Percentiles rank a stretch among this genome's conserved stretches.
Conservation (phyloP, 441 rosid species). For the Omphalea diandra region DNA sequence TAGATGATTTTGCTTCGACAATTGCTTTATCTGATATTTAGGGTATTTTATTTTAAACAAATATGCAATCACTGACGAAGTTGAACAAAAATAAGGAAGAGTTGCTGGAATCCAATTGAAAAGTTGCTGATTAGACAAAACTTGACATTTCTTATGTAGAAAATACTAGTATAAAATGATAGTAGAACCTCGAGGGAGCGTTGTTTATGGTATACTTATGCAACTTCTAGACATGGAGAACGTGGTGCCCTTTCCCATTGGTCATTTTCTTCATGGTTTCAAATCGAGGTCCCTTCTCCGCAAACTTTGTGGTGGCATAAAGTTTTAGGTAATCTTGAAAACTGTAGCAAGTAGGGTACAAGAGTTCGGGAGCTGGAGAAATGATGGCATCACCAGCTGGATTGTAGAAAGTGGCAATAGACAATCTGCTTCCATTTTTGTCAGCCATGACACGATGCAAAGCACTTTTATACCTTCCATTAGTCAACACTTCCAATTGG, state of each 20-base stretch:
- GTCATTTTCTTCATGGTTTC: constrained; percentile 59
- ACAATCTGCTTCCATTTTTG: constrained; percentile 71
- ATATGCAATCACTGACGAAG: no score
- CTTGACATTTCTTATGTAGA: neutral
- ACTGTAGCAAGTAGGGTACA: constrained; percentile 52
- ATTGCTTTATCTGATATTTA: neutral
- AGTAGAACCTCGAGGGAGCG: neutral
- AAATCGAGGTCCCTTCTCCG: constrained; percentile 60
- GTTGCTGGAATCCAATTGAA: neutral
- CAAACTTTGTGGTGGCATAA: constrained; percentile 44
- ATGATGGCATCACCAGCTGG: constrained; percentile 75
- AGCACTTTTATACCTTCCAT: constrained; percentile 70
- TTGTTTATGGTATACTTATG: neutral
- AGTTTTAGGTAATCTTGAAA: constrained; percentile 80
- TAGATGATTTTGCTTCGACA: no score
- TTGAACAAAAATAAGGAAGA: neutral
- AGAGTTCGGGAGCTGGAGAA: constrained; percentile 65
- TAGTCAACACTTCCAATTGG: constrained; percentile 75
- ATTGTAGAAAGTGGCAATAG: constrained; percentile 86
- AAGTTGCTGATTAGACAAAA: neutral
- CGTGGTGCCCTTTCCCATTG: constrained; percentile 25
- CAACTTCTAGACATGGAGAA: constrained; percentile 27
- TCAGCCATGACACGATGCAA: constrained; percentile 75
- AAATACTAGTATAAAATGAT: neutral
- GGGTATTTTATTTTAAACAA: neutral